A percentile compares a stretch with the other conserved stretches of the same genome.
Conservation (phyloP, 148 eudicot genomes). For the Rhododendron molle region DNA sequence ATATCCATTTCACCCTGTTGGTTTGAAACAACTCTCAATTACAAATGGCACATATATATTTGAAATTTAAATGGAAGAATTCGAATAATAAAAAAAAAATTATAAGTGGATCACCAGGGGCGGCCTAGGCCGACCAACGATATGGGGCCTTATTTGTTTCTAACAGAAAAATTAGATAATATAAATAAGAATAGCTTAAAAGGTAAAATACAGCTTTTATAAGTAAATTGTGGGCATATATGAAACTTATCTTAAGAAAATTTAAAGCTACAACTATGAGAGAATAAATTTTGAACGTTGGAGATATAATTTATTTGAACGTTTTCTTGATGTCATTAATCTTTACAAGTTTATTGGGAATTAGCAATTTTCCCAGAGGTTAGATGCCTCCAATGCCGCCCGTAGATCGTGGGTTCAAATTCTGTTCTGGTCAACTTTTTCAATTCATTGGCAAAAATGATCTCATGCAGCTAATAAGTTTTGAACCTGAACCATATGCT, state of each 20-base stretch:
- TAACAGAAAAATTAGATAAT: background rate
- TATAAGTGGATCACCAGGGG: background rate
- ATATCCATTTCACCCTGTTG: slow-evolving; percentile 6
- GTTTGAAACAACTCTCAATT: background rate
- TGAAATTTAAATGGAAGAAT: background rate
- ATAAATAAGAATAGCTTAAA: background rate
- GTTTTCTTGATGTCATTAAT: no score
- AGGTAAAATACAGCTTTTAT: background rate
- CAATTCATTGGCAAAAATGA: background rate
- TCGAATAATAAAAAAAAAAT: no score
- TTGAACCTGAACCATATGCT: background rate
- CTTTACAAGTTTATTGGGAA: background rate
- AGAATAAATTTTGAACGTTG: background rate
- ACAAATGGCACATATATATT: background rate
- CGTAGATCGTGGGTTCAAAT: background rate
- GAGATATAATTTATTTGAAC: background rate
- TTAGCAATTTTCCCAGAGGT: no score
- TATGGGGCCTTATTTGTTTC: background rate
- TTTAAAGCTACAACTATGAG: background rate
- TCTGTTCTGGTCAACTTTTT: background rate
- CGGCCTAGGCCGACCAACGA: background rate
- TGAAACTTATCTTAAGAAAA: no score
- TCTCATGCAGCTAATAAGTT: background rate
- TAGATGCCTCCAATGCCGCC: background rate
- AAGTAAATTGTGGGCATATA: background rate